Base-by-base conservation (phyloP, 495 filamentous ascomycete genomes). In the Opeltia flavorubescens region DNA sequence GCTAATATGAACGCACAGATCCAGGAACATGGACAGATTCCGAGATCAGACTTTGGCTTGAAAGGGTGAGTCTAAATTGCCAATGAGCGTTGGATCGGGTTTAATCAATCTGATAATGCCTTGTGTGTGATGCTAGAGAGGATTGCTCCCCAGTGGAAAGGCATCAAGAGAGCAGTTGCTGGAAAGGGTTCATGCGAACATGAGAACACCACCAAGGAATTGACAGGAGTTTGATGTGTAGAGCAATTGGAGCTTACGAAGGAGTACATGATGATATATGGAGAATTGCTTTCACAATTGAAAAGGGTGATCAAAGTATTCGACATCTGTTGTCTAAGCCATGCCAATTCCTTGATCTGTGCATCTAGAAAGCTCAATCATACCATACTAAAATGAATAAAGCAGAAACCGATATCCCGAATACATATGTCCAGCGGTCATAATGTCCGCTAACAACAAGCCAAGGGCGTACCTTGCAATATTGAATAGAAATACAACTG, bases 141-240 rank as follows among this genome's bases (percentile, higher is more conserved):
- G 81, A 24, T 73, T 94, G 3, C 62, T 82, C 53, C 83, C 86
- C 9, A 69, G 68, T 47, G 64, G 73, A 1, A 69, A 65, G 9
- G 83, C 83, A 44, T 82, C 77, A 5, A 74, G 78, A 15, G 84
- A 87, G 40, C 75, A 91, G 58, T 65, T 96, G 5, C 58, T 94
- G 3, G 86, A 87, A 53, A 68, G 86, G 52, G 76, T 96, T 11
- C 81, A 74, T 62, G 80, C 81, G 2, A 93, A 94, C 59, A 68
- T 93, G 69, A 55, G 47, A 33, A 29, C 55, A 24, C 20, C 44
- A 27, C 41, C 52, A 13, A 44, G 38, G 12, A 20, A 28, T 17
- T 59, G 35, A 58, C 12, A 21, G 21, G n/a, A 13, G 11, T 25
- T 4, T 23, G 15, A 17, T 1, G 11, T 26, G 3, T 5, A 8